Percentiles rank a stretch among this genome's conserved stretches.
Evolutionary conservation across 306 rosid species (phyloP).

Genomic region (Coriaria nepalensis): DNA sequence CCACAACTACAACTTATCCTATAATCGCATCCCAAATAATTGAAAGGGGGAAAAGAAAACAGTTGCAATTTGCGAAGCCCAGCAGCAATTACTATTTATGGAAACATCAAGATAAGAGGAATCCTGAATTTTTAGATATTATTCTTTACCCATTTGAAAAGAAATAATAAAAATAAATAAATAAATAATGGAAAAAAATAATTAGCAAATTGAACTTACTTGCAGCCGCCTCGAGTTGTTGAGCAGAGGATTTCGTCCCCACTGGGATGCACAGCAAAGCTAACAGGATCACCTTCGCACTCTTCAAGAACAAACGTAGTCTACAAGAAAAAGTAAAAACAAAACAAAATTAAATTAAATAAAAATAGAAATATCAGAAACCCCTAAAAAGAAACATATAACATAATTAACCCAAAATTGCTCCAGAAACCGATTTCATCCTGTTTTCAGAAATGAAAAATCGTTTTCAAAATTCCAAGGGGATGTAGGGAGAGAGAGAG

Average conservation of each 20-base stretch:
- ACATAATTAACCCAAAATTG: no score
- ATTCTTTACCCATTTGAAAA: no score
- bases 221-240: slow-evolving; percentile 77
- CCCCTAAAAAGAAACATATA: not conserved
- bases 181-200: not conserved
- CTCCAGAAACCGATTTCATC: no score
- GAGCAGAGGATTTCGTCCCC: slow-evolving; percentile 78
- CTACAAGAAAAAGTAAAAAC: slow-evolving; percentile 22
- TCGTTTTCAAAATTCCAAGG: not conserved
- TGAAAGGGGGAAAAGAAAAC: no score
- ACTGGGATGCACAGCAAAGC: slow-evolving; percentile 71
- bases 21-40: no score
- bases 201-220: slow-evolving; percentile 33
- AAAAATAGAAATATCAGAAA: slow-evolving; percentile 8
- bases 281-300: slow-evolving; percentile 66
- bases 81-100: no score
- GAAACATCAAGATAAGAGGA: no score
- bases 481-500: slow-evolving; percentile 1
- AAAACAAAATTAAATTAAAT: slow-evolving; percentile 1
- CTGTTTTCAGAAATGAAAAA: no score
- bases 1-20: no score
- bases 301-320: slow-evolving; percentile 62
- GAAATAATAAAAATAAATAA: no score
- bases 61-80: no score
- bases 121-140: no score